Percentiles rank a stretch among this genome's conserved stretches.
phyloP scores from a whole-genome alignment of 2,329 filamentous ascomycete genomes.

The Thermomyces lanuginosus region DNA sequence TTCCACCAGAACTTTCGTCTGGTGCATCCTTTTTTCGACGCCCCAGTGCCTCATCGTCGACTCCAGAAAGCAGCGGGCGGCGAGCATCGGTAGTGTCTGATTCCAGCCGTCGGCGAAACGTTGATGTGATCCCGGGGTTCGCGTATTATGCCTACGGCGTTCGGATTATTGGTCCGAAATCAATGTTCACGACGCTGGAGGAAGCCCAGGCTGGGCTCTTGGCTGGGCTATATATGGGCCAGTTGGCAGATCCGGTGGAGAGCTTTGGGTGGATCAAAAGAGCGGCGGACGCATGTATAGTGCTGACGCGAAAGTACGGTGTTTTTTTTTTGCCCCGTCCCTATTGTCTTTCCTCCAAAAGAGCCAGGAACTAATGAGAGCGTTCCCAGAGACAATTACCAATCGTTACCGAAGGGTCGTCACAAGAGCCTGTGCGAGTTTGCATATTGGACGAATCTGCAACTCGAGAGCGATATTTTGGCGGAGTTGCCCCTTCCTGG shows the following conservation, averaged over 20 bases:
- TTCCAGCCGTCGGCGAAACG: slow-evolving; percentile 37
- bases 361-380: no score
- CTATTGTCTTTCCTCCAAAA: neutral
- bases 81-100: slow-evolving; percentile 8
- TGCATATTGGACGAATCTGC: slow-evolving; percentile 85
- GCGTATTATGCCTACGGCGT: slow-evolving; percentile 78
- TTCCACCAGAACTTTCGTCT: slow-evolving; percentile 13
- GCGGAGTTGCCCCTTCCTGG: slow-evolving; percentile 60
- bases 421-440: slow-evolving; percentile 50
- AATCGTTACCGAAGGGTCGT: slow-evolving; percentile 14
- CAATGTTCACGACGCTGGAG: slow-evolving; percentile 61
- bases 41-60: slow-evolving; percentile 10
- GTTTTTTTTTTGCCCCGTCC: slow-evolving; percentile 2
- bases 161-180: slow-evolving; percentile 68
- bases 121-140: slow-evolving; percentile 75
- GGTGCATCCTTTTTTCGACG: slow-evolving; percentile 11
- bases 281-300: slow-evolving; percentile 45
- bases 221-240: slow-evolving; percentile 75
- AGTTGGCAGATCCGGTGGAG: slow-evolving; percentile 71
- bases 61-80: slow-evolving; percentile 8
- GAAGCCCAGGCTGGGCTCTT: slow-evolving; percentile 75
- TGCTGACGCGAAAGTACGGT: slow-evolving; percentile 59
- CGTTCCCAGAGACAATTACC: slow-evolving; percentile 17
- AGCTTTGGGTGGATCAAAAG: slow-evolving; percentile 57
- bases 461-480: slow-evolving; percentile 85